Percentiles rank a stretch among this genome's conserved stretches.
Evolutionary conservation across 768 basidiomycete species (phyloP).

Genomic region (Lactifluus volemus): DNA sequence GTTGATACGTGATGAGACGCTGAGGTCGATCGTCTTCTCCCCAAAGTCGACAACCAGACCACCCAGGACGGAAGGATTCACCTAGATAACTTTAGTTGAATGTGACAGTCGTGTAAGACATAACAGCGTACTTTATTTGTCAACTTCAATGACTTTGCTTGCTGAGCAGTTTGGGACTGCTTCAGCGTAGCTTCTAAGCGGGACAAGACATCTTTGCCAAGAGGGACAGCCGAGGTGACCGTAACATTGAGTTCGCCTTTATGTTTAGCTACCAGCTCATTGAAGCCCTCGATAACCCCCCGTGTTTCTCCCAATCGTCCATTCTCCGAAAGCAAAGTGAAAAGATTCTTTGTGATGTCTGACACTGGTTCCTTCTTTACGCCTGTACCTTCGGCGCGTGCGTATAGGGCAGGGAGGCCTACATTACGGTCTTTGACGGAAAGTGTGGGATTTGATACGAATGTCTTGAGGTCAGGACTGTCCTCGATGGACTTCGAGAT

Average conservation of each 20-base stretch:
- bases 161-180: constrained; percentile 74
- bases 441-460: constrained; percentile 88
- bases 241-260: constrained; percentile 89
- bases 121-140: constrained; percentile 68
- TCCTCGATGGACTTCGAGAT: constrained; percentile 64
- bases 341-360: constrained; percentile 87
- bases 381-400: constrained; percentile 51
- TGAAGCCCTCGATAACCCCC: constrained; percentile 87
- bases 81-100: constrained; percentile 35
- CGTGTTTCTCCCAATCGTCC: constrained; percentile 79
- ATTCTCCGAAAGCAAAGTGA: constrained; percentile 86
- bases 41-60: constrained; percentile 95
- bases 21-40: constrained; percentile 96
- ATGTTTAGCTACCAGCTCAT: constrained; percentile 79
- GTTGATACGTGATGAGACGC: constrained; percentile 87
- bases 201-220: constrained; percentile 65
- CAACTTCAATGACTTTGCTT: constrained; percentile 83
- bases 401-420: constrained; percentile 59
- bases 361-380: constrained; percentile 69
- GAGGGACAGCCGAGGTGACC: constrained; percentile 80
- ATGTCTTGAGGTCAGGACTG: constrained; percentile 53
- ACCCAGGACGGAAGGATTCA: constrained; percentile 86
- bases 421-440: constrained; percentile 65
- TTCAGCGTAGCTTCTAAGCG: constrained; percentile 82
- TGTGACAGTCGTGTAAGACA: neutral